phyloP scores from a whole-genome alignment of 2,329 filamentous ascomycete species.

The Fusarium camptoceras region DNA sequence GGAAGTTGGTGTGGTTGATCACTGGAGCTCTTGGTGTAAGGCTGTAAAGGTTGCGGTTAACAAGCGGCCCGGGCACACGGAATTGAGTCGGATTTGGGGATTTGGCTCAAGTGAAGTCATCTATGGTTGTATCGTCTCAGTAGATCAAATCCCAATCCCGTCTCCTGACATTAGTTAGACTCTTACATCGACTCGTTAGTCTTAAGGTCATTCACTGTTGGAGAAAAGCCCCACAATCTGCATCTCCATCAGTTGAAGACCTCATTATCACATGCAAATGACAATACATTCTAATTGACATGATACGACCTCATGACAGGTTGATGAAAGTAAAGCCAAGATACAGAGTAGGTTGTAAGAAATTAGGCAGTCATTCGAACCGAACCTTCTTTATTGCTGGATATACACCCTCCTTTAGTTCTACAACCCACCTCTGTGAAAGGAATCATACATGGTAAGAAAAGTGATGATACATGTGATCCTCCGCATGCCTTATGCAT shows the following conservation, averaged over 20 bases:
- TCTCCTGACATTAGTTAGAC: constrained; percentile 1
- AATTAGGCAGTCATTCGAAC: constrained; percentile 18
- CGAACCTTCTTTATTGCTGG: constrained; percentile 31
- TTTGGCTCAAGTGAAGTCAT: constrained; percentile 18
- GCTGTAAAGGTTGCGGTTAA: constrained; percentile 14
- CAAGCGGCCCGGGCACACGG: constrained; percentile 34
- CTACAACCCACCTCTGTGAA: constrained; percentile 18
- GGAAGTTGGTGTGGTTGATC: constrained; percentile 7
- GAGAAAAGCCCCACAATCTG: constrained; percentile 37
- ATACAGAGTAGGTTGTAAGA: not conserved
- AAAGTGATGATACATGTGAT: constrained; percentile 40
- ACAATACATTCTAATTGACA: not conserved
- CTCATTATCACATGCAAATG: constrained; percentile 42
- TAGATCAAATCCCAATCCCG: constrained; percentile 7
- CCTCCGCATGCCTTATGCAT: constrained; percentile 12
- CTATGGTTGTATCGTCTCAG: constrained; percentile 1
- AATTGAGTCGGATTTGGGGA: constrained; percentile 22
- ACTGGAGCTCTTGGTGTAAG: not conserved
- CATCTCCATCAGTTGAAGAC: constrained; percentile 1
- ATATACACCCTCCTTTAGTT: constrained; percentile 32
- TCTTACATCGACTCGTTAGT: not conserved
- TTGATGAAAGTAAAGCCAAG: not conserved
- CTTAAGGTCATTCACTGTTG: constrained; percentile 1
- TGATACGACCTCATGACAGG: constrained; percentile 2
- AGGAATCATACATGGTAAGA: constrained; percentile 17